Percentiles rank a stretch among this genome's conserved stretches.
Conservation (phyloP, 2,329 filamentous ascomycete species). For the Fusarium sambucinum region DNA sequence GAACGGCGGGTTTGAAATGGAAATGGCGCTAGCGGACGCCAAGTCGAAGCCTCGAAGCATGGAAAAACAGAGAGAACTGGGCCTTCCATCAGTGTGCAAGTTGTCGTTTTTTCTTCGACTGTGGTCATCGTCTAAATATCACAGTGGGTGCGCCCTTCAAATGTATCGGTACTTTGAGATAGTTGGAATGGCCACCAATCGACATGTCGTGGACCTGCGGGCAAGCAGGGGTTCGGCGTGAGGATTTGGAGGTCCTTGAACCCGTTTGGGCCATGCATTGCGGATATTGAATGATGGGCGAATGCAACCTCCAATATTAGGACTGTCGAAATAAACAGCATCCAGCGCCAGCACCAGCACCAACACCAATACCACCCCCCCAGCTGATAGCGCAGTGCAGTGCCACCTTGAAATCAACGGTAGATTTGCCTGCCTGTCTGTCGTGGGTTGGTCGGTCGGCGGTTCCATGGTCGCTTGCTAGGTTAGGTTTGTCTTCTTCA, state of each 20-base stretch:
- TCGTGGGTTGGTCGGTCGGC: constrained; percentile 1
- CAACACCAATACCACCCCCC: constrained; percentile 3
- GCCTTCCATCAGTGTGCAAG: constrained; percentile 16
- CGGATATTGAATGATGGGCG: constrained; percentile 37
- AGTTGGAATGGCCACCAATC: constrained; percentile 41
- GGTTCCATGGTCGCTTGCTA: constrained; percentile 23
- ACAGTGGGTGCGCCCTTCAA: constrained; percentile 11
- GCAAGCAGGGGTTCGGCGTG: constrained; percentile 43
- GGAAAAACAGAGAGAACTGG: constrained; percentile 43
- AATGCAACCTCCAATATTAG: constrained; percentile 38
- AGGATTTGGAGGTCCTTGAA: constrained; percentile 44
- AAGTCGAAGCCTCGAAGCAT: constrained; percentile 45
- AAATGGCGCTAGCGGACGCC: constrained; percentile 44
- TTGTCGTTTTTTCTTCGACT: constrained; percentile 20
- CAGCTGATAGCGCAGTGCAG: constrained; percentile 8
- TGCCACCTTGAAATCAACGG: constrained; percentile 42
- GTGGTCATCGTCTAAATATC: constrained; percentile 5
- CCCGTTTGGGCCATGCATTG: constrained; percentile 41
- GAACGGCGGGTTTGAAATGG: constrained; percentile 39
- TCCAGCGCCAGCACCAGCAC: constrained; percentile 11
- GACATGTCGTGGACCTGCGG: constrained; percentile 45
- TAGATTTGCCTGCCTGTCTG: constrained; percentile 31
- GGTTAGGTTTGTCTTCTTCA: constrained; percentile 27
- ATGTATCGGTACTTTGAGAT: constrained; percentile 46
- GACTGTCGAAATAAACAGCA: constrained; percentile 37